Conservation (phyloP, 148 eudicot genomes). For the Rhododendron simsii region DNA sequence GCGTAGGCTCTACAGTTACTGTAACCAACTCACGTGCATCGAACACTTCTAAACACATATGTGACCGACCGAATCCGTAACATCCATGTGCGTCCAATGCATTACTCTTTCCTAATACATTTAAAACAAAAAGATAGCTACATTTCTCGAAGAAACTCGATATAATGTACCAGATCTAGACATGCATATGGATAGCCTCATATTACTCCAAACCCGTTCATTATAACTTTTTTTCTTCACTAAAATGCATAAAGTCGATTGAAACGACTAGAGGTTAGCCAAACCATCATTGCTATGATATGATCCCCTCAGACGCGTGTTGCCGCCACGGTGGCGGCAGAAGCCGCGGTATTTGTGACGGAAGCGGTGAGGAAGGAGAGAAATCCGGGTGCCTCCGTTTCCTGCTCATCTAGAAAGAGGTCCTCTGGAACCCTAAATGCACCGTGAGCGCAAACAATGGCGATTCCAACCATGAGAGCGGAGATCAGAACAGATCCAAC, state of each 20-base stretch:
- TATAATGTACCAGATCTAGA: background rate
- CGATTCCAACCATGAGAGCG: constrained; percentile 62
- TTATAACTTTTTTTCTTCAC: background rate
- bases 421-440: constrained; percentile 83
- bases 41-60: too few species aligned
- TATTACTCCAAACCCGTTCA: background rate
- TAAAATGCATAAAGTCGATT: background rate
- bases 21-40: background rate
- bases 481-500: constrained; percentile 78
- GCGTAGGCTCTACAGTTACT: background rate
- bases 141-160: background rate
- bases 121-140: background rate
- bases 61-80: background rate
- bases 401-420: constrained; percentile 83
- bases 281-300: background rate
- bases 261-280: background rate
- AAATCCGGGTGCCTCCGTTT: constrained; percentile 44
- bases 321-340: constrained; percentile 26
- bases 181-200: too few species aligned
- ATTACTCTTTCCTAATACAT: background rate
- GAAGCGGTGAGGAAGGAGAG: constrained; percentile 60
- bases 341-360: constrained; percentile 23
- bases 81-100: background rate
- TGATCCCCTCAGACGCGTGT: constrained; percentile 20
- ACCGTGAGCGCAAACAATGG: constrained; percentile 62